Conservation (phyloP, 768 basidiomycete species). For the Daedaleopsis sinensis region DNA sequence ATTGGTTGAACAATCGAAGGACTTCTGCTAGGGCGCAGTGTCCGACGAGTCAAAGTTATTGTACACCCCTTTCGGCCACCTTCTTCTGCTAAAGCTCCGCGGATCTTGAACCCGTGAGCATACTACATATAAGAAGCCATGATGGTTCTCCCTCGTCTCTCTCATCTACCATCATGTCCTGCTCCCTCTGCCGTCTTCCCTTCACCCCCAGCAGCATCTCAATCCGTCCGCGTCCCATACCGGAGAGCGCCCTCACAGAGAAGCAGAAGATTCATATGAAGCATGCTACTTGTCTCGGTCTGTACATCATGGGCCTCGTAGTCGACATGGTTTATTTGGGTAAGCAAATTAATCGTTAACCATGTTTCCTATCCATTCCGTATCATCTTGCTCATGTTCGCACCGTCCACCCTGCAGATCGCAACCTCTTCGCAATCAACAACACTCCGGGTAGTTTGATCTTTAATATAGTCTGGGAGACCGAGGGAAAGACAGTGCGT, state of each 20-base stretch:
- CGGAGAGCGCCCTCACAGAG: slow-evolving; percentile 19
- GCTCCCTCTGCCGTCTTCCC: slow-evolving; percentile 31
- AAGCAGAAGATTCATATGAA: slow-evolving; percentile 24
- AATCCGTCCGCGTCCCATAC: slow-evolving; percentile 17
- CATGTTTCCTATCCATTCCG: not conserved
- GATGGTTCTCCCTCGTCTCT: not conserved
- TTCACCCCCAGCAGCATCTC: slow-evolving; percentile 24
- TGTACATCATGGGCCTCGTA: not conserved
- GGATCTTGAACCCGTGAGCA: no score
- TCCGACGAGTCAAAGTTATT: no score
- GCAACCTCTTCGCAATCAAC: not conserved
- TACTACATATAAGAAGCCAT: not conserved
- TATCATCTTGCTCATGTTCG: not conserved
- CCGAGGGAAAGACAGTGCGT: slow-evolving; percentile 11
- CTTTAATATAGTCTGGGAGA: slow-evolving; percentile 22
- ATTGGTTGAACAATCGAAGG: no score
- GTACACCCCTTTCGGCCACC: no score
- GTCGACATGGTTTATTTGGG: slow-evolving; percentile 4
- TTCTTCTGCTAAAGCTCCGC: no score
- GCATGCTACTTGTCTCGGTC: slow-evolving; percentile 18
- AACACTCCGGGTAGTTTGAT: not conserved
- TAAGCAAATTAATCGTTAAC: not conserved
- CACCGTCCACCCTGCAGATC: not conserved
- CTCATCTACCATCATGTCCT: slow-evolving; percentile 25
- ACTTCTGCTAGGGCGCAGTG: no score